Conservation (phyloP, 192 early-diverging fungal genomes). For the Entomortierella chlamydospora region DNA sequence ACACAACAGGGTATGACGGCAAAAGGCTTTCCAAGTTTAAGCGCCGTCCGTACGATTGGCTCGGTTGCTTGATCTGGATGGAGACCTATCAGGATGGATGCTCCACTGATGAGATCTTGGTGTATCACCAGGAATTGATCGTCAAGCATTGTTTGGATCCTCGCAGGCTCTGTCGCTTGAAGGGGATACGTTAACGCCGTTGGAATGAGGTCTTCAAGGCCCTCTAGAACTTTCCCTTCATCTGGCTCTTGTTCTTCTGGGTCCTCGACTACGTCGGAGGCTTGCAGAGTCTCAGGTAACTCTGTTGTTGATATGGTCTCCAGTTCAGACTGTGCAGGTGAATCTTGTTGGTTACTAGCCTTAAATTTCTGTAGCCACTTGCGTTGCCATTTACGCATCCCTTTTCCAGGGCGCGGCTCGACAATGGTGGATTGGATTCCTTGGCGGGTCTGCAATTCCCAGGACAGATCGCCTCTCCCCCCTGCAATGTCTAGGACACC, state of each 20-base stretch:
- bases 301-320: too few relatives aligned
- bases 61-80: constrained; percentile 74
- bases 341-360: not conserved
- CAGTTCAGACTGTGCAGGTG: too few relatives aligned
- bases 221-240: constrained; percentile 7
- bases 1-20: constrained; percentile 72
- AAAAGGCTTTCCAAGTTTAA: constrained; percentile 61
- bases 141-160: constrained; percentile 51
- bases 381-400: constrained; percentile 55
- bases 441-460: constrained; percentile 59
- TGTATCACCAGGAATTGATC: constrained; percentile 46
- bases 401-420: constrained; percentile 60
- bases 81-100: constrained; percentile 63
- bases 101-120: constrained; percentile 23
- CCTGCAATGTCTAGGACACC: constrained; percentile 69
- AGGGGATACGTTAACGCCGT: constrained; percentile 23
- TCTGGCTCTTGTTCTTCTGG: constrained; percentile 26
- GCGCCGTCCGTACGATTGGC: constrained; percentile 63
- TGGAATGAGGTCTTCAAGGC: constrained; percentile 20
- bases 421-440: constrained; percentile 60
- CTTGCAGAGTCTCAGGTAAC: not conserved
- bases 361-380: constrained; percentile 38
- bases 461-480: constrained; percentile 62
- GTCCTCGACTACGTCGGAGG: not conserved
- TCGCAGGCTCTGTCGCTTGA: constrained; percentile 37